phyloP scores from a whole-genome alignment of 108 stramenopile genomes.

The Skeletonema tropicum region DNA sequence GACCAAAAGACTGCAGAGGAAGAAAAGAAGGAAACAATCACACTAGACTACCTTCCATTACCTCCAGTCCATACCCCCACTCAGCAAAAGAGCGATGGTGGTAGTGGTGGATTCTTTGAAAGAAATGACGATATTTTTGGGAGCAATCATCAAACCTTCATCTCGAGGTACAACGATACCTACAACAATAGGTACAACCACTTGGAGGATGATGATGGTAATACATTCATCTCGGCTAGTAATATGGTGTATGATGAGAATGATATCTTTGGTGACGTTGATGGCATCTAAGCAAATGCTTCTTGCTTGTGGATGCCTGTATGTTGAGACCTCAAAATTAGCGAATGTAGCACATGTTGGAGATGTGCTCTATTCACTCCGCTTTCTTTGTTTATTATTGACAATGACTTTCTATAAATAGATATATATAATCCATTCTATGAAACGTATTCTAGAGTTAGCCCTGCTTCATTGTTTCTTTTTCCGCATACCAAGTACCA shows the following conservation, averaged over 20 bases:
- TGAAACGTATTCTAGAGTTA: too few relatives aligned
- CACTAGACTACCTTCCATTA: background rate
- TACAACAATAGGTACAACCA: background rate
- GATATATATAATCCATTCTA: too few relatives aligned
- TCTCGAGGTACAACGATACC: background rate
- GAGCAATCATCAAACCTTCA: too few relatives aligned
- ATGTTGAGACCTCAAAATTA: too few relatives aligned
- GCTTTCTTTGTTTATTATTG: background rate
- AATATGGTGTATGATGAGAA: background rate
- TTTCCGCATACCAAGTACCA: constrained; percentile 6
- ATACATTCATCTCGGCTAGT: background rate
- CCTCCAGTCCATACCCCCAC: background rate
- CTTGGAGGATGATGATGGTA: background rate
- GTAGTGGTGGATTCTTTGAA: background rate
- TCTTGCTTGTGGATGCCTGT: background rate
- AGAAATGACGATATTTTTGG: background rate
- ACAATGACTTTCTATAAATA: background rate
- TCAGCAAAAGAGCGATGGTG: background rate
- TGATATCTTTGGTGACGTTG: background rate
- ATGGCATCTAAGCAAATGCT: background rate
- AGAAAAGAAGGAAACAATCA: background rate
- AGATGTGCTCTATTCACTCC: background rate
- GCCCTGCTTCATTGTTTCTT: background rate
- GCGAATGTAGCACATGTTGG: background rate
- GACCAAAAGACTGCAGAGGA: background rate